Percentiles rank a stretch among this genome's conserved stretches.
phyloP scores from a whole-genome alignment of 306 rosid species.

The Vigna nakashimae region DNA sequence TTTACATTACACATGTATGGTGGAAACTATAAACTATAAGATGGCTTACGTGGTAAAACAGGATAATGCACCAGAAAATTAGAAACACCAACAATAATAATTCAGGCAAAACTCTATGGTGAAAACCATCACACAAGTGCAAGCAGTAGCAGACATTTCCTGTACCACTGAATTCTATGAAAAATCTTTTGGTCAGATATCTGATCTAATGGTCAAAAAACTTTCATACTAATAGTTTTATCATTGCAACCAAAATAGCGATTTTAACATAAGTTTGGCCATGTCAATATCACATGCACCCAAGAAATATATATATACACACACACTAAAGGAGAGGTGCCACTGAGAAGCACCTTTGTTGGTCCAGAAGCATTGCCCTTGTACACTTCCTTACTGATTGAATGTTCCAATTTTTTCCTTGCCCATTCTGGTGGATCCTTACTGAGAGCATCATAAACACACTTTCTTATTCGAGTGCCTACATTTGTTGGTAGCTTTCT shows the following conservation, averaged over 20 bases:
- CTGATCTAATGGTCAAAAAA: conserved; percentile 24
- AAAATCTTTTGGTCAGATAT: not conserved
- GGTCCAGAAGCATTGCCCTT: conserved; percentile 99
- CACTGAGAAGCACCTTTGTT: conserved; percentile 76
- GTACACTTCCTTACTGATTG: conserved; percentile 96
- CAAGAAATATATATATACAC: not conserved
- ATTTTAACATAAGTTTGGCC: conserved; percentile 16
- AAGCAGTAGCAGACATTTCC: conserved; percentile 19
- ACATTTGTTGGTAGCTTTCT: conserved; percentile 97
- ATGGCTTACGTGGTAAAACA: conserved; percentile 21
- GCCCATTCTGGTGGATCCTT: conserved; percentile 98
- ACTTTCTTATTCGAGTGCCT: conserved; percentile 96
- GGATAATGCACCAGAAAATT: conserved; percentile 1
- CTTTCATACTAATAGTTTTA: conserved; percentile 5
- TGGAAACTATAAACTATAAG: conserved; percentile 21
- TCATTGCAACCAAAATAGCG: conserved; percentile 15
- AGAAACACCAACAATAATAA: not conserved
- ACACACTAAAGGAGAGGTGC: conserved; percentile 38
- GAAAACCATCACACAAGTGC: conserved; percentile 19
- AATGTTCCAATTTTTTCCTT: conserved; percentile 73
- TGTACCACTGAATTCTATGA: conserved; percentile 12
- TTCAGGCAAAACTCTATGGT: conserved; percentile 1
- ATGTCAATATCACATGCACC: conserved; percentile 2
- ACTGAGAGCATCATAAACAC: conserved; percentile 83
- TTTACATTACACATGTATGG: not conserved